Evolutionary conservation across 495 filamentous ascomycete genomes (phyloP).

Genomic region (Penicillium lagena): DNA sequence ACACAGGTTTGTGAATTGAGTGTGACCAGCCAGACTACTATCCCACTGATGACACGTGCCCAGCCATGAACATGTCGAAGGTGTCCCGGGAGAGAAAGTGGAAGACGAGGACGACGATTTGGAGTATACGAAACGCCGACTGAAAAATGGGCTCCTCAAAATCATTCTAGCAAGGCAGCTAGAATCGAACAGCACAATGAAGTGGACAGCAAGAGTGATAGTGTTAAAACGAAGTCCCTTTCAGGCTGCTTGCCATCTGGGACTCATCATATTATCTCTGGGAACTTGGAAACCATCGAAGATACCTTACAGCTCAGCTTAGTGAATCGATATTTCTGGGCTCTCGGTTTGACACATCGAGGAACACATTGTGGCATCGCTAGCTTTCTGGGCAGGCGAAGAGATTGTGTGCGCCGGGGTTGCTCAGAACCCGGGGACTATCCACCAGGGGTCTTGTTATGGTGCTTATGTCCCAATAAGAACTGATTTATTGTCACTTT

Average conservation of each 20-base stretch:
- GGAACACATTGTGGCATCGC: conserved; percentile 4
- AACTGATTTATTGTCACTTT: no score
- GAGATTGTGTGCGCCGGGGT: conserved; percentile 8
- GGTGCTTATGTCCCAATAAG: no score
- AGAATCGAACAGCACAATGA: conserved; percentile 8
- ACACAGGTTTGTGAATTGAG: conserved; percentile 2
- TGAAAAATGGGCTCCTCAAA: conserved; percentile 1
- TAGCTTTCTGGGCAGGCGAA: conserved; percentile 13
- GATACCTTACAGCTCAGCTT: conserved; percentile 8
- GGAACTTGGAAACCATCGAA: conserved; percentile 7
- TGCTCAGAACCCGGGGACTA: conserved; percentile 2
- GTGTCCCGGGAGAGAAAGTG: conserved; percentile 9
- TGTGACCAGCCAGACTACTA: neutral
- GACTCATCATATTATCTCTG: conserved; percentile 4
- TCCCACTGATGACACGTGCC: no score
- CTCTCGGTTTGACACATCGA: conserved; percentile 11
- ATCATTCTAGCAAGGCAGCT: conserved; percentile 5
- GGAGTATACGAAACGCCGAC: conserved; percentile 1
- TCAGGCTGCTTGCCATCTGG: conserved; percentile 1
- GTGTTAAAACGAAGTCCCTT: no score
- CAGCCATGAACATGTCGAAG: conserved; percentile 2
- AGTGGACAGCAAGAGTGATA: neutral
- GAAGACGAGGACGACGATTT: conserved; percentile 12
- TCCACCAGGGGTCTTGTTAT: conserved; percentile 1
- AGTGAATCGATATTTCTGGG: conserved; percentile 12